Conservation (phyloP, 83 land plant genomes). For the Larix sibirica region DNA sequence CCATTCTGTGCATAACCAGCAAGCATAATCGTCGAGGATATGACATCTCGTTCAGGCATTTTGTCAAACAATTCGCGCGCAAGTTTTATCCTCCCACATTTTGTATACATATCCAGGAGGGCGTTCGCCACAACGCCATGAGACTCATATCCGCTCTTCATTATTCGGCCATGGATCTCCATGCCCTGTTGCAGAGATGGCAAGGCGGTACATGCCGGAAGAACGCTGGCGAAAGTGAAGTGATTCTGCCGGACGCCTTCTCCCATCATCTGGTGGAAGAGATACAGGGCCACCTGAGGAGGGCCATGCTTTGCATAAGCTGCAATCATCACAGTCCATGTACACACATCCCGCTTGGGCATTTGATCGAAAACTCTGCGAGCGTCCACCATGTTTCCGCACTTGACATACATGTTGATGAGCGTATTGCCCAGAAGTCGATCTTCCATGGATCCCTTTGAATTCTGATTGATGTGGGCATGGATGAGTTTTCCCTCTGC, state of each 20-base stretch:
- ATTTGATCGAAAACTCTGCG: constrained; percentile 12
- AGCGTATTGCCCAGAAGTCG: constrained; percentile 3
- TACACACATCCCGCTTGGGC: constrained; percentile 13
- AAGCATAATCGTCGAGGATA: neutral
- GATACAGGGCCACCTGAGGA: constrained; percentile 5
- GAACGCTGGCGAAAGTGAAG: constrained; percentile 21
- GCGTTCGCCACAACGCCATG: constrained; percentile 12
- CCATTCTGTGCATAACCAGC: neutral
- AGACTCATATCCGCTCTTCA: neutral
- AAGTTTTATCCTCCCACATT: constrained; percentile 7
- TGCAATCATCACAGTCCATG: constrained; percentile 20
- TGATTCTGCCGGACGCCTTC: constrained; percentile 12
- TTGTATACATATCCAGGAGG: constrained; percentile 31
- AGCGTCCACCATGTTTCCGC: constrained; percentile 2
- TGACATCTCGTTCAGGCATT: neutral
- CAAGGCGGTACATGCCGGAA: constrained; percentile 15
- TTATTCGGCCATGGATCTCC: constrained; percentile 25
- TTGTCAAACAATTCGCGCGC: neutral
- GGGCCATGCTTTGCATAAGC: constrained; percentile 1
- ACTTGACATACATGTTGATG: constrained; percentile 12
- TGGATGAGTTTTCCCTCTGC: constrained; percentile 40
- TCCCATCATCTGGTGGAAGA: constrained; percentile 14
- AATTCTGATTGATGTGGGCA: constrained; percentile 19
- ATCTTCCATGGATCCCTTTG: constrained; percentile 3
- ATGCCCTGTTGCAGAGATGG: constrained; percentile 7